These are phyloP conservation scores for Chlorella sorokiniana DNA, from an alignment of 139 green algal species.

Conservation along the genomic window DNA sequence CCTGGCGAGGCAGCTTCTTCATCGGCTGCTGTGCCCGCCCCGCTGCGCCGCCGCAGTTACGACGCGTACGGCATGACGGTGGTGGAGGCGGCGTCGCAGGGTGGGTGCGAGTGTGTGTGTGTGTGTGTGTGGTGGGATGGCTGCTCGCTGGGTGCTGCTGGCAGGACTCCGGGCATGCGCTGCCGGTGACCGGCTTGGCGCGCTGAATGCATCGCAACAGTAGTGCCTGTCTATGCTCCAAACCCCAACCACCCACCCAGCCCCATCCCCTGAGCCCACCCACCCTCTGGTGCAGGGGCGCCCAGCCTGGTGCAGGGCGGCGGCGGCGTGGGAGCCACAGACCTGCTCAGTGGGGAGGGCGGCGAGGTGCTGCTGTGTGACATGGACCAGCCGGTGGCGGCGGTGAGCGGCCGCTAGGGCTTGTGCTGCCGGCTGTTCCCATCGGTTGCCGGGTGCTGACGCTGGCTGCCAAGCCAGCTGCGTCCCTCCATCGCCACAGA, in stretches of 20 bases:
- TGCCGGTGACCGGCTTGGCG: not conserved
- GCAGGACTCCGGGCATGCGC: not conserved
- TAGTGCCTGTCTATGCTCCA: not conserved
- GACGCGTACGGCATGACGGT: slow-evolving; percentile 86
- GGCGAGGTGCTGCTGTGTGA: slow-evolving; percentile 61
- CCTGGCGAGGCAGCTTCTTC: not conserved
- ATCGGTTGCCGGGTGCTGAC: not conserved
- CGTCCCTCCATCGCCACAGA: not conserved
- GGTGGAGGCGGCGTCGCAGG: slow-evolving; percentile 84
- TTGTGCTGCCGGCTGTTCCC: not conserved
- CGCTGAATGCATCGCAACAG: not conserved
- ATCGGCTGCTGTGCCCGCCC: not conserved
- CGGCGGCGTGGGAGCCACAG: slow-evolving; percentile 63
- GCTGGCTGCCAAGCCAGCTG: not conserved
- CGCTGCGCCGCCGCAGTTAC: not conserved
- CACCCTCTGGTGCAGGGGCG: slow-evolving; percentile 45
- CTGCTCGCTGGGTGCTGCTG: not conserved
- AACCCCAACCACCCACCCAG: not conserved
- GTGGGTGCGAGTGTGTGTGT: not conserved
- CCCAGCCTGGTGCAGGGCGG: slow-evolving; percentile 65
- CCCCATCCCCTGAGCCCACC: not conserved
- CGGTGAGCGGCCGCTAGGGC: not conserved
- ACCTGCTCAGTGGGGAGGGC: slow-evolving; percentile 52
- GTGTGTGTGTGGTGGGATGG: no score
- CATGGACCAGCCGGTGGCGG: slow-evolving; percentile 12